Conservation (phyloP, 148 eudicot species). For the Camellia japonica region DNA sequence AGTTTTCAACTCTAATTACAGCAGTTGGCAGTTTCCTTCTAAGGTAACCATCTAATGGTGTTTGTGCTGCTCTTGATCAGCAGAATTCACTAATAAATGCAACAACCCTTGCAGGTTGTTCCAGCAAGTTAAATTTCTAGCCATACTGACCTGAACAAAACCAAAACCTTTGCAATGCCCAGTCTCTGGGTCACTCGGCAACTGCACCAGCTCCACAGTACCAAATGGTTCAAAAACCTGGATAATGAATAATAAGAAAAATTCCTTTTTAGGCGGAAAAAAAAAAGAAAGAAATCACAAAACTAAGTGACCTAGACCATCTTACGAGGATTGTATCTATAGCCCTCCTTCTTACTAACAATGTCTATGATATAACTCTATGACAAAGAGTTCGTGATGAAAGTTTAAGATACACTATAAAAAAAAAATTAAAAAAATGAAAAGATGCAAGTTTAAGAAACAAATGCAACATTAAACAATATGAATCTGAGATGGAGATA, state of each 20-base stretch:
- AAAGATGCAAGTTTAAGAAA: neutral
- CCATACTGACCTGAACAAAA: constrained; percentile 71
- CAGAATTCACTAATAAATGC: neutral
- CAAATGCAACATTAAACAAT: neutral
- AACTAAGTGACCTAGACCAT: neutral
- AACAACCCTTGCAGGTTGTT: neutral
- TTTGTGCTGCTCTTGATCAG: constrained; percentile 6
- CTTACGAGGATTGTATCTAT: neutral
- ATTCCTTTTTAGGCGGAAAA: neutral
- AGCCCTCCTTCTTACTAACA: neutral
- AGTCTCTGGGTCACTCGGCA: constrained; percentile 67
- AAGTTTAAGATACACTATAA: neutral
- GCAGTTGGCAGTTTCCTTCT: neutral
- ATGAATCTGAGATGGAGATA: neutral
- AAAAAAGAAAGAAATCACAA: neutral
- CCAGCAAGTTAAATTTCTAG: neutral
- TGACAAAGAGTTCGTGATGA: neutral
- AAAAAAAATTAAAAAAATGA: too few species aligned
- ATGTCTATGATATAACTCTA: neutral
- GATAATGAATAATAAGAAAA: neutral
- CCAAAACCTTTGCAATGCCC: constrained; percentile 91
- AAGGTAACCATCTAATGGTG: neutral
- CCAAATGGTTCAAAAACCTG: constrained; percentile 97
- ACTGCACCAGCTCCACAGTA: constrained; percentile 80
- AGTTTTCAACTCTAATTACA: neutral